Base-by-base conservation (phyloP, 225 moss, liverwort and hornwort genomes). In the Thuidium tamariscinum region DNA sequence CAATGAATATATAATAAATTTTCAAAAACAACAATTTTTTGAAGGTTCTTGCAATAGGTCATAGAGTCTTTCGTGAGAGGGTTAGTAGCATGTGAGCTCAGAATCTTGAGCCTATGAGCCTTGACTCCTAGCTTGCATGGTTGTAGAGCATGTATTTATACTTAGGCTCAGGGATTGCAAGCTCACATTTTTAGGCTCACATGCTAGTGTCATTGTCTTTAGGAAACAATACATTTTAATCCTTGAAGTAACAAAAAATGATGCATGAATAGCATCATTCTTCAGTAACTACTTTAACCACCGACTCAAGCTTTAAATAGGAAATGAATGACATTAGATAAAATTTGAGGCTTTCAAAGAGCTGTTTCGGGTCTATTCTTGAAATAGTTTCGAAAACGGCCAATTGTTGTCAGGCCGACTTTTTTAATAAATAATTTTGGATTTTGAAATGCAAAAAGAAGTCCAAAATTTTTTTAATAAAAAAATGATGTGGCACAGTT, bases 201-300 rank as follows among this genome's bases (percentile, higher is more conserved):
- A 44, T 44, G 0, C 5, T 71, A 26, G 27, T 0, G 0, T 13
- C 5, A 3, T 71, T 71, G 16, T 49, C 4, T 13, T 74, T 13
- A 8, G 1, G 0, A 51, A 13, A 13, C 21, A 34, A 21, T 0
- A 51, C 3, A n/a, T 51, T 34, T 51, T 5, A 8, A 51, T 51
- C 21, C 74, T 51, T 74, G 22, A 51, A 74, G 22, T 14, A 51
- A 74, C 8, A 51, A 22, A 42, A 22, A 34, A 3, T 51, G 3
- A 34, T 34, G 13, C 21, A 74, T 21, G 8, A 22, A n/a, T 51
- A 22, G 13, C 0, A 0, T 0, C n/a, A 13, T 13, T 5, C 1
- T 0, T 22, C 8, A 69, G 26, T 41, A 25, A 25, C 25, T 2
- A 14, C 15, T 19, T 11, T 30, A 2, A 19, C 46, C 2, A 72